Conservation (phyloP, 805 yeast species). For the Candida takata region DNA sequence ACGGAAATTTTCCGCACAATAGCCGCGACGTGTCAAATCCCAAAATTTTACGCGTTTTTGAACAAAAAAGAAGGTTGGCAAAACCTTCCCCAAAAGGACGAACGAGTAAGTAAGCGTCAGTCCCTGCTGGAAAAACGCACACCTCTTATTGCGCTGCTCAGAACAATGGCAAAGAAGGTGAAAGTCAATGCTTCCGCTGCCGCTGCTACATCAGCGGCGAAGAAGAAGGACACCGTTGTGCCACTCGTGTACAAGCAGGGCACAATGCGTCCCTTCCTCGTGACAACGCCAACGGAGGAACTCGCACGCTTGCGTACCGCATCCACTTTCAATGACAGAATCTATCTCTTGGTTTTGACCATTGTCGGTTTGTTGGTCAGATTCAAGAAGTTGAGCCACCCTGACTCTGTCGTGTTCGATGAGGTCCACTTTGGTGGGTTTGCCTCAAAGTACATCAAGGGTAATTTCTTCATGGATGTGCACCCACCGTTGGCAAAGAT, state of each 20-base stretch:
- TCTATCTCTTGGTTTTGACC: conserved; percentile 37
- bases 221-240: conserved; percentile 29
- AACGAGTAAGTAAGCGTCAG: background rate
- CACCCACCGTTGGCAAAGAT: conserved; percentile 78
- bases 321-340: conserved; percentile 30
- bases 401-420: conserved; percentile 82
- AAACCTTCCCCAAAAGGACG: background rate
- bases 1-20: background rate
- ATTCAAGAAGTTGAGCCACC: conserved; percentile 51
- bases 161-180: conserved; percentile 14
- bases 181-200: conserved; percentile 3
- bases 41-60: too few species aligned
- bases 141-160: background rate
- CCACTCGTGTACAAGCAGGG: conserved; percentile 47
- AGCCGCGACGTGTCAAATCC: too few species aligned
- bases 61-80: background rate
- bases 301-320: conserved; percentile 35
- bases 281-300: conserved; percentile 41
- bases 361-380: conserved; percentile 53
- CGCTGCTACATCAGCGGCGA: conserved; percentile 1
- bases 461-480: conserved; percentile 62
- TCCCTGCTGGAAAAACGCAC: background rate
- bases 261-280: conserved; percentile 43
- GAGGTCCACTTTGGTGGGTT: conserved; percentile 98
- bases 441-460: conserved; percentile 70